Evolutionary conservation across 2,329 filamentous ascomycete species (phyloP), one percentile per base, ranked within the genome.

Genomic region (Phialemonium atrogriseum): DNA sequence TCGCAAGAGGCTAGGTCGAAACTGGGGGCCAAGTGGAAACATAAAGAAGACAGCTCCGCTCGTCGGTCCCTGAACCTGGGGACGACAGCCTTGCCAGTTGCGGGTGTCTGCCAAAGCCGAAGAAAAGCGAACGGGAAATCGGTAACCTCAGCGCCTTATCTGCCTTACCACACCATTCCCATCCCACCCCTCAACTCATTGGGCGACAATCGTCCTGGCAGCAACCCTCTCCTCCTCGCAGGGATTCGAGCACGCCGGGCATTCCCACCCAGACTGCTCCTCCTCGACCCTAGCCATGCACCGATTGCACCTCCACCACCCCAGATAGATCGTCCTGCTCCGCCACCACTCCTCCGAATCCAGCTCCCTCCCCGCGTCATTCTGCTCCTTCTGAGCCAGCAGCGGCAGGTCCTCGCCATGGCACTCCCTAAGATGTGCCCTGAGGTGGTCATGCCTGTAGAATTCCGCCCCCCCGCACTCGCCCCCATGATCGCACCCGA

Each of bases 401-500:
- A 16, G 7, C 7, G 28, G 28, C 20, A 30, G 19, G 13, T 30
- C 28, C 14, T 24, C 28, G 10, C 5, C 20, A n/a, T 30, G 28
- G 2, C 6, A 10, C 3, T 3, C 18, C 20, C 28, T 24, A 14
- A 30, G 13, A 18, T 30, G 28, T 12, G 15, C 20, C 21, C 28
- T 22, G 7, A 24, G 24, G 14, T 10, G 8, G 8, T 5, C 5
- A 5, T 12, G 19, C 3, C 5, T 9, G 9, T 23, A 9, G 21
- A 23, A 23, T 12, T 26, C 24, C 9, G 7, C 21, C 17, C 27
- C 9, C 21, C n/a, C 23, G 30, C 32, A 21, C 27, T 36, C 26
- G 5, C 3, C 13, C 3, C 13, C 4, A 17, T 30, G 12, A 2
- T 24, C 28, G 13, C 28, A 30, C 5, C 10, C 13, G 12, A 13